These are phyloP conservation scores for Leptoxyphium fumago DNA, from an alignment of 2,329 filamentous ascomycete species.

Conservation along the genomic window DNA sequence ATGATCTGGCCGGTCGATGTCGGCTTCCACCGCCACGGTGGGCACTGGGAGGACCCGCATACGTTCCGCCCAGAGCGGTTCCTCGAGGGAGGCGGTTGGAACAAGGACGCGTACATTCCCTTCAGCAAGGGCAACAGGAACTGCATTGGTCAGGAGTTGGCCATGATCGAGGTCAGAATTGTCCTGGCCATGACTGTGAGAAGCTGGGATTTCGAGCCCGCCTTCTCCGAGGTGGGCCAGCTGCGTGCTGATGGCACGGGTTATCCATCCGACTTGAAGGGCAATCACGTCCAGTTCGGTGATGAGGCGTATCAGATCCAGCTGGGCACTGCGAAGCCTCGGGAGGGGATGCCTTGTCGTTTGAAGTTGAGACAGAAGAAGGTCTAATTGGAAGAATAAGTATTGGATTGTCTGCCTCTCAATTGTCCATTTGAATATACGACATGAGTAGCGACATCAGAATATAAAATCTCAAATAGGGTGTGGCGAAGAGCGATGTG, in stretches of 20 bases:
- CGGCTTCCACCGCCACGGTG: slow-evolving; percentile 22
- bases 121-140: slow-evolving; percentile 42
- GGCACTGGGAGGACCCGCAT: slow-evolving; percentile 27
- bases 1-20: slow-evolving; percentile 28
- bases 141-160: slow-evolving; percentile 45
- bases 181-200: slow-evolving; percentile 35
- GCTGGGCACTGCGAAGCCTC: slow-evolving; percentile 19
- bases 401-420: too few relatives aligned
- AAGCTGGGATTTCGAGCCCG: slow-evolving; percentile 34
- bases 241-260: slow-evolving; percentile 22
- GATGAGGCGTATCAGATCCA: slow-evolving; percentile 22
- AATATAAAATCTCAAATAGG: too few relatives aligned
- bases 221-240: slow-evolving; percentile 22
- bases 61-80: slow-evolving; percentile 31
- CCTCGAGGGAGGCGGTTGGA: slow-evolving; percentile 22
- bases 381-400: too few relatives aligned
- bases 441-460: too few relatives aligned
- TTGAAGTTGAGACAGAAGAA: slow-evolving; percentile 8
- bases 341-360: slow-evolving; percentile 20
- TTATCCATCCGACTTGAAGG: slow-evolving; percentile 14
- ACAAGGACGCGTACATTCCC: slow-evolving; percentile 36
- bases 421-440: too few relatives aligned
- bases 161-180: slow-evolving; percentile 37
- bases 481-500: too few relatives aligned
- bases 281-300: slow-evolving; percentile 17